phyloP scores from a whole-genome alignment of 2,329 filamentous ascomycete genomes.

The Arthrobotrys sinensis region DNA sequence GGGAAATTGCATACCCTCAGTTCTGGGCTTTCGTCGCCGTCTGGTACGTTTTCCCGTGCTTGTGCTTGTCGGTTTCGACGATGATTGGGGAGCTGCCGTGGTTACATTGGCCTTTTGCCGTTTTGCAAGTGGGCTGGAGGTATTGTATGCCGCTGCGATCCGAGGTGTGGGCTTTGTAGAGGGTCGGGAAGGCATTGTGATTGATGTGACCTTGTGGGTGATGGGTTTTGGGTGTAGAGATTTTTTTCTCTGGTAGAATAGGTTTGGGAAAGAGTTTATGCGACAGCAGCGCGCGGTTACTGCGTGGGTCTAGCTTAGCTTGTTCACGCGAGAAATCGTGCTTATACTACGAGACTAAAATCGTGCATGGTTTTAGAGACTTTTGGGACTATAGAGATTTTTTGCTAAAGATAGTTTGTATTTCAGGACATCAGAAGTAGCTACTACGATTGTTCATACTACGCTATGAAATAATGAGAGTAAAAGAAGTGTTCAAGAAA shows the following conservation, averaged over 20 bases:
- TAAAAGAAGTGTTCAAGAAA: slow-evolving; percentile 14
- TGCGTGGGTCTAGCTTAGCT: neutral
- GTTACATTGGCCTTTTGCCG: slow-evolving; percentile 13
- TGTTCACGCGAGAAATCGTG: slow-evolving; percentile 3
- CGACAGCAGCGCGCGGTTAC: slow-evolving; percentile 9
- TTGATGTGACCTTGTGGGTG: neutral
- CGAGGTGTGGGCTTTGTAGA: slow-evolving; percentile 34
- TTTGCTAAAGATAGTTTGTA: slow-evolving; percentile 1
- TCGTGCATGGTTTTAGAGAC: neutral
- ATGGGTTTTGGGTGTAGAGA: neutral
- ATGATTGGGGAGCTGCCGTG: slow-evolving; percentile 1
- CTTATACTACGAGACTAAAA: too few relatives aligned
- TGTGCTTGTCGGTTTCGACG: slow-evolving; percentile 47
- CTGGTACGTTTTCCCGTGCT: slow-evolving; percentile 62
- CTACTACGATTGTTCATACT: slow-evolving; percentile 48
- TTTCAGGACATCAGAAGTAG: slow-evolving; percentile 30
- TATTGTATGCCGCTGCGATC: slow-evolving; percentile 11
- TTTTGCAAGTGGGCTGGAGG: slow-evolving; percentile 40
- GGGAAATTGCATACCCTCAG: slow-evolving; percentile 61
- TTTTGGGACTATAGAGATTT: neutral
- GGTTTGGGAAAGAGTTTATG: slow-evolving; percentile 4
- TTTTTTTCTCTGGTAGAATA: neutral
- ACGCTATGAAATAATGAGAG: slow-evolving; percentile 37
- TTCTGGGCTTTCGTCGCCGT: slow-evolving; percentile 62
- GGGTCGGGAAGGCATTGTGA: slow-evolving; percentile 42